These are phyloP conservation scores for Aegilops sharonensis DNA, from an alignment of 176 grass and related monocot genomes.

Conservation along the genomic window DNA sequence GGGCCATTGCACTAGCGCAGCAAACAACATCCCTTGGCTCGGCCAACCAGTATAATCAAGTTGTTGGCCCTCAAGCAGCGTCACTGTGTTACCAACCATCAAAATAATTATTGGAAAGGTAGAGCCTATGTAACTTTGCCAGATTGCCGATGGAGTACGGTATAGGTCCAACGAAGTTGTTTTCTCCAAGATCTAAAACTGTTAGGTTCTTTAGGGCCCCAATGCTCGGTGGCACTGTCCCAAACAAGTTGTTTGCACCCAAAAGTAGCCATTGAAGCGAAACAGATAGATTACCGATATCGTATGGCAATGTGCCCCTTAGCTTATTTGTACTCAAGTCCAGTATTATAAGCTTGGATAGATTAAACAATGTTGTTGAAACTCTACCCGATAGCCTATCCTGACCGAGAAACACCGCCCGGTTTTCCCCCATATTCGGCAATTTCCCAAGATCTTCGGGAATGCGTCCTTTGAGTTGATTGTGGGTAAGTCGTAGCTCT, in stretches of 20 bases:
- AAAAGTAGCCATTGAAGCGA: not conserved
- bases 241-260: not conserved
- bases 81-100: too few relatives aligned
- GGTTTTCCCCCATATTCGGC: not conserved
- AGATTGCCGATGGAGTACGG: not conserved
- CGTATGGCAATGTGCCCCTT: not conserved
- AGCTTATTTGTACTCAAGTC: not conserved
- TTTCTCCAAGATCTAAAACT: not conserved
- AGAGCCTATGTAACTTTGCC: too few relatives aligned
- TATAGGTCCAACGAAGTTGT: constrained; percentile 5
- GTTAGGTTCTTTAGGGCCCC: not conserved
- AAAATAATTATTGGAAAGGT: too few relatives aligned
- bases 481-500: not conserved
- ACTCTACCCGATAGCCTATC: not conserved
- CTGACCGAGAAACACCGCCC: not conserved
- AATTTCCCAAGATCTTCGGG: not conserved
- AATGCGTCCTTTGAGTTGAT: not conserved
- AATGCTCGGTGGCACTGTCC: not conserved
- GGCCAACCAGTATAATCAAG: too few relatives aligned
- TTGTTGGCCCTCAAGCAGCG: too few relatives aligned
- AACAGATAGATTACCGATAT: not conserved
- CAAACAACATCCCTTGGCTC: too few relatives aligned
- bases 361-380: not conserved
- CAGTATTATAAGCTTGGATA: not conserved
- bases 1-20: too few relatives aligned